Percentiles rank a stretch among this genome's conserved stretches.
phyloP scores from a whole-genome alignment of 345 rosid genomes.

The Isatis tinctoria region DNA sequence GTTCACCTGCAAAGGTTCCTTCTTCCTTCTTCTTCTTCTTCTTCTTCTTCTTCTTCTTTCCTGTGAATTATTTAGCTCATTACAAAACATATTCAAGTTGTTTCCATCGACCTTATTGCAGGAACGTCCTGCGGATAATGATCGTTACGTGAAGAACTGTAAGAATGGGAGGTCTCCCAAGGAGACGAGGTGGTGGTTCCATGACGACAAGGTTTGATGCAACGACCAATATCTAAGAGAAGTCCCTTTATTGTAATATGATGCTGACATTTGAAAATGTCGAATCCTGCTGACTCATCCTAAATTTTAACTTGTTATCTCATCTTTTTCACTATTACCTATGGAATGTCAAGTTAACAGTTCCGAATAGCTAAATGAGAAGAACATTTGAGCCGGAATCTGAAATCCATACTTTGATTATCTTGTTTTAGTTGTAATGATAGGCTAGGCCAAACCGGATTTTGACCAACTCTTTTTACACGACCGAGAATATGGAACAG shows the following conservation, averaged over 20 bases:
- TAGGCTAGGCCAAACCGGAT: neutral
- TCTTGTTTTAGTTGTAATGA: neutral
- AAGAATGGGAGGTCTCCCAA: conserved; percentile 94
- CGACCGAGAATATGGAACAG: no score
- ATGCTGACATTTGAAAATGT: conserved; percentile 7
- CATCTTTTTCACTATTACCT: neutral
- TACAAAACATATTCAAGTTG: neutral
- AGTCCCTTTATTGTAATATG: conserved; percentile 3
- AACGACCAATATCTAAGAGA: neutral
- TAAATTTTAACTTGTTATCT: neutral
- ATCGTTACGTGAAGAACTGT: conserved; percentile 95
- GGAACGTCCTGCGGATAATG: conserved; percentile 96
- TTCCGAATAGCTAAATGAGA: neutral
- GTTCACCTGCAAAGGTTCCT: conserved; percentile 86
- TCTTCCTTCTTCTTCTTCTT: neutral
- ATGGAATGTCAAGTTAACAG: neutral
- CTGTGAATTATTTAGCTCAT: neutral
- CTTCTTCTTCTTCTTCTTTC: neutral
- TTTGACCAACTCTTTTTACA: neutral
- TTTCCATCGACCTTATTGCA: conserved; percentile 31
- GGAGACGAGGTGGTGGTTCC: conserved; percentile 99
- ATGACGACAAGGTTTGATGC: conserved; percentile 80
- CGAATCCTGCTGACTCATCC: neutral
- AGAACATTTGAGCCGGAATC: neutral
- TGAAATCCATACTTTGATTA: neutral